These are phyloP conservation scores for Pochonia chlamydosporia DNA, from an alignment of 2,329 filamentous ascomycete species.

Conservation along the genomic window DNA sequence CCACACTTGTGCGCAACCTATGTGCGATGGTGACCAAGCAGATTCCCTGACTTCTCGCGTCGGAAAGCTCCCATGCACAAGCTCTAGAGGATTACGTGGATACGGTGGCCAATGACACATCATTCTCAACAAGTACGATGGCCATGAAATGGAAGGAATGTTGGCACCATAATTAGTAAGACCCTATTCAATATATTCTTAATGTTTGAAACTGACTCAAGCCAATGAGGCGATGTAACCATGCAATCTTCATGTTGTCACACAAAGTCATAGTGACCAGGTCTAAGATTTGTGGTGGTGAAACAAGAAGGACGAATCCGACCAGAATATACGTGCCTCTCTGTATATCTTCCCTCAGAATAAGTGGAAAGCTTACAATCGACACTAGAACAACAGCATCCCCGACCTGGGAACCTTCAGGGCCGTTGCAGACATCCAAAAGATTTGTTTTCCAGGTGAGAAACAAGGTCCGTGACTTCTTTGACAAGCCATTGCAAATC, in stretches of 20 bases:
- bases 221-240: no score
- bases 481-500: neutral
- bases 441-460: neutral
- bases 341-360: neutral
- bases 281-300: neutral
- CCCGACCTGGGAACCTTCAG: neutral
- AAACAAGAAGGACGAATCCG: neutral
- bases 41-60: constrained; percentile 34
- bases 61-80: no score
- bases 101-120: no score
- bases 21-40: constrained; percentile 41
- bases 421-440: neutral
- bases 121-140: no score
- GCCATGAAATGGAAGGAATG: no score
- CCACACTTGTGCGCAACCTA: constrained; percentile 42
- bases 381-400: neutral
- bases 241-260: no score
- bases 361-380: neutral
- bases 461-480: neutral
- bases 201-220: no score
- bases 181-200: no score
- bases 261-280: no score
- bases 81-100: no score
- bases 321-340: neutral
- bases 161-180: no score